These are phyloP conservation scores for Phylloporus sp. DNA, from an alignment of 768 basidiomycete species.

Conservation along the genomic window DNA sequence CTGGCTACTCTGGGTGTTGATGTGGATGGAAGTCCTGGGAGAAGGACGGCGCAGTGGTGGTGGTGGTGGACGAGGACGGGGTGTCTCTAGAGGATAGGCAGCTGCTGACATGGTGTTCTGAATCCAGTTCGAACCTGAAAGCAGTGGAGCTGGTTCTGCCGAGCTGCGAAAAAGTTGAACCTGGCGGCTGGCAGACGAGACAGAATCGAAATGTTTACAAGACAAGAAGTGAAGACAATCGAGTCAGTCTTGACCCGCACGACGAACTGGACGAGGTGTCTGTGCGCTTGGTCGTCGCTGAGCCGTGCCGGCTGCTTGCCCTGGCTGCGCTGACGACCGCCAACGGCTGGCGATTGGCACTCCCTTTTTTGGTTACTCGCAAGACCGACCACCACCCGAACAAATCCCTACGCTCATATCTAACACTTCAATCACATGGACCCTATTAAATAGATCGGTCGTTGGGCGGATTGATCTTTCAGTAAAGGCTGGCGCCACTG, in stretches of 20 bases:
- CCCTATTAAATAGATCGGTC: neutral
- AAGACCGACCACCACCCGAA: slow-evolving; percentile 9
- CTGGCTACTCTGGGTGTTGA: slow-evolving; percentile 43
- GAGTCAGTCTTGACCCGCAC: slow-evolving; percentile 6
- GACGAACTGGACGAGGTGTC: slow-evolving; percentile 7
- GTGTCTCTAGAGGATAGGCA: slow-evolving; percentile 60
- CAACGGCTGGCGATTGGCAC: slow-evolving; percentile 20
- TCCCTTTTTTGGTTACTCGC: slow-evolving; percentile 19
- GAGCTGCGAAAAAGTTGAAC: neutral
- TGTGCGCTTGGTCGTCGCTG: slow-evolving; percentile 22
- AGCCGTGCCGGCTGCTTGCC: slow-evolving; percentile 22
- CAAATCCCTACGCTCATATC: neutral
- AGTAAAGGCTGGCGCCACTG: neutral
- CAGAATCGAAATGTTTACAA: slow-evolving; percentile 17
- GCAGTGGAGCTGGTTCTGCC: slow-evolving; percentile 7
- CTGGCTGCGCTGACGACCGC: slow-evolving; percentile 30
- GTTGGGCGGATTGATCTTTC: neutral
- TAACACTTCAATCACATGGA: neutral
- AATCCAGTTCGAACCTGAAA: slow-evolving; percentile 32
- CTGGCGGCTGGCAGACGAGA: slow-evolving; percentile 15
- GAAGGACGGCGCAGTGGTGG: slow-evolving; percentile 53
- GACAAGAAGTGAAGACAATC: slow-evolving; percentile 11
- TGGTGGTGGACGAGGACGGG: slow-evolving; percentile 54
- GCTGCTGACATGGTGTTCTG: slow-evolving; percentile 49
- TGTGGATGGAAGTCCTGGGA: slow-evolving; percentile 41